phyloP scores from a whole-genome alignment of 2,329 filamentous ascomycete genomes.

The Samsoniella hepiali region DNA sequence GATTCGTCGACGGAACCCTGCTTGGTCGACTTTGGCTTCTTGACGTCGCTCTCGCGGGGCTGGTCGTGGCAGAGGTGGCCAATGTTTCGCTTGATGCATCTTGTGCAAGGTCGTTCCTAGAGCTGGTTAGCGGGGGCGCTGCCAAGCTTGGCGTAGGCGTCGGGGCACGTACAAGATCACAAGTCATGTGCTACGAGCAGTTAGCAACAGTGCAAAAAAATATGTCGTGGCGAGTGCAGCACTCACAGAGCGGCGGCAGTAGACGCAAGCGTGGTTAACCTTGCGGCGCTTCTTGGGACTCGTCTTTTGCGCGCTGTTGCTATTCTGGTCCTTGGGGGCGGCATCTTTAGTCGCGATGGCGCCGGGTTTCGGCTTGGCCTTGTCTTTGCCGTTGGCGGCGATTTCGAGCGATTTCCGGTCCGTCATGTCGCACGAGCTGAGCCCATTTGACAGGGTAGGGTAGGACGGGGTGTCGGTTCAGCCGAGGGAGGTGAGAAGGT shows the following conservation, averaged over 20 bases:
- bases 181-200: conserved; percentile 75
- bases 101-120: conserved; percentile 90
- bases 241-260: conserved; percentile 88
- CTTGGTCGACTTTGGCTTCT: conserved; percentile 71
- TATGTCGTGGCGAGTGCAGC: conserved; percentile 17
- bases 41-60: conserved; percentile 77
- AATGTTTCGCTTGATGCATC: conserved; percentile 98
- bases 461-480: conserved; percentile 3
- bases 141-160: conserved; percentile 19
- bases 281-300: conserved; percentile 83
- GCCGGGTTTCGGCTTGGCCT: conserved; percentile 3
- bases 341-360: conserved; percentile 23
- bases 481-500: not conserved
- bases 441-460: conserved; percentile 1
- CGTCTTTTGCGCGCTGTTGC: conserved; percentile 35
- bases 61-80: conserved; percentile 98
- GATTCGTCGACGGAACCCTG: conserved; percentile 60
- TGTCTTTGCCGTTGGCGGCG: conserved; percentile 28
- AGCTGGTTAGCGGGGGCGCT: conserved; percentile 27
- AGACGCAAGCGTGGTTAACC: conserved; percentile 86
- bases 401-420: conserved; percentile 28
- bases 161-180: conserved; percentile 71
- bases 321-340: conserved; percentile 31
- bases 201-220: conserved; percentile 19
- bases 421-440: conserved; percentile 26